Conservation (phyloP, 441 rosid genomes). For the Corymbia citriodora region DNA sequence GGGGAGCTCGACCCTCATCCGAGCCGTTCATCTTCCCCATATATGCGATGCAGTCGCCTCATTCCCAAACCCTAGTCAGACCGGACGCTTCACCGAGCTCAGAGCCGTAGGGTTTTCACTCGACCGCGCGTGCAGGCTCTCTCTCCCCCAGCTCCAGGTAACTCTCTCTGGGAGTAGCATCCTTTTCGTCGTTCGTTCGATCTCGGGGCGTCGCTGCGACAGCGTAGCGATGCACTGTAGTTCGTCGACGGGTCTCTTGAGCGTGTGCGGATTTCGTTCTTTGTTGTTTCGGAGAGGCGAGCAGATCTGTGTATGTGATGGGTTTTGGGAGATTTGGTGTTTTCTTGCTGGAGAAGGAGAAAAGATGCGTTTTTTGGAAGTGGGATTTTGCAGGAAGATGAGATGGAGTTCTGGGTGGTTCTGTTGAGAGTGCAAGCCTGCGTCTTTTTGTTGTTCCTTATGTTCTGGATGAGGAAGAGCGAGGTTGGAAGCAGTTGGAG, state of each 20-base stretch:
- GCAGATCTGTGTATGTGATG: not conserved
- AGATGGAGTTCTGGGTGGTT: not conserved
- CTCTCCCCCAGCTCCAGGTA: not conserved
- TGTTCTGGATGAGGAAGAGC: not conserved
- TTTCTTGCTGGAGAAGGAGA: not conserved
- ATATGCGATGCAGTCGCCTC: not conserved
- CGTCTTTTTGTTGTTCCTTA: not conserved
- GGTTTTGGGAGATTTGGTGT: not conserved
- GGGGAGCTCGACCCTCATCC: not conserved
- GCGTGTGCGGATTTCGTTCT: not conserved
- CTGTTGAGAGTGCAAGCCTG: not conserved
- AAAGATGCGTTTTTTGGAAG: not conserved
- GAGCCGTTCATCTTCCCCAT: not conserved
- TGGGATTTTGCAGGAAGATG: not conserved
- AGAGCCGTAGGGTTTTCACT: not conserved
- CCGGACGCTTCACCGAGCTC: not conserved
- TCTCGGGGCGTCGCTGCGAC: not conserved
- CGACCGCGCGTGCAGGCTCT: not conserved
- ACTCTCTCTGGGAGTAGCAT: not conserved
- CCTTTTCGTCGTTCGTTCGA: not conserved
- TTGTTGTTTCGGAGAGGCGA: not conserved
- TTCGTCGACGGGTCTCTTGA: not conserved
- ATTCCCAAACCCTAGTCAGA: not conserved
- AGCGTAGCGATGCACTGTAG: not conserved
- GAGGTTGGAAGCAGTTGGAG: not conserved